These are phyloP conservation scores for Wickerhamiella occidentalis DNA, from an alignment of 805 yeast species.

Conservation along the genomic window DNA sequence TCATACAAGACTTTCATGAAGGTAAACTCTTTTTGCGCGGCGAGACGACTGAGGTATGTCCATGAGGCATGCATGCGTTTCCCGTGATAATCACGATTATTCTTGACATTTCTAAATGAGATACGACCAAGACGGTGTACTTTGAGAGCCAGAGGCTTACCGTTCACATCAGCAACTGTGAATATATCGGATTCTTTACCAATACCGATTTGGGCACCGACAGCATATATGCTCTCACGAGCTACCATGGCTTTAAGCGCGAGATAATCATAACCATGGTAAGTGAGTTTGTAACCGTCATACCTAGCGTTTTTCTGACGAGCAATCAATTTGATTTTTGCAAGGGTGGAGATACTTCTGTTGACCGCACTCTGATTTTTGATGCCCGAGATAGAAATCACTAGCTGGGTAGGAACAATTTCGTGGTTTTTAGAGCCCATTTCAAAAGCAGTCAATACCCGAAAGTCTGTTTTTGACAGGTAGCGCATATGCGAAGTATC, in stretches of 20 bases:
- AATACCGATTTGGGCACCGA: conserved; percentile 85
- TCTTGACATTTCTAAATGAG: conserved; percentile 83
- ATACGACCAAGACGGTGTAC: conserved; percentile 90
- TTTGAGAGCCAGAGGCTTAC: conserved; percentile 63
- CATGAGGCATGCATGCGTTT: conserved; percentile 65
- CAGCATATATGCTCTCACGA: conserved; percentile 57
- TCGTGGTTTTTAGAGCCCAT: conserved; percentile 88
- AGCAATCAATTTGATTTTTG: conserved; percentile 69
- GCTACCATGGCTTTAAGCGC: conserved; percentile 78
- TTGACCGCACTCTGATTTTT: conserved; percentile 66
- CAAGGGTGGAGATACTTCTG: conserved; percentile 70
- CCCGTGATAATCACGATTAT: conserved; percentile 80
- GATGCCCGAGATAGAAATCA: conserved; percentile 67
- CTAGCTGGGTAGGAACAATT: conserved; percentile 79
- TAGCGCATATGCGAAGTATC: conserved; percentile 92
- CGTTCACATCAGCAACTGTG: conserved; percentile 58
- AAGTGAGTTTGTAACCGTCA: conserved; percentile 86
- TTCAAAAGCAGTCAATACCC: conserved; percentile 73
- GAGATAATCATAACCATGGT: conserved; percentile 81
- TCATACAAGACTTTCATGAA: conserved; percentile 67
- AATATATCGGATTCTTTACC: conserved; percentile 97
- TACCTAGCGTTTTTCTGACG: conserved; percentile 80
- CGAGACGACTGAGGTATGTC: conserved; percentile 83
- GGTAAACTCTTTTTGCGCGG: conserved; percentile 85
- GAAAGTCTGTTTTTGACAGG: conserved; percentile 78